Percentiles rank a stretch among this genome's conserved stretches.
Conservation (phyloP, 1,139 yeast species). For the Suhomyces kunorum region DNA sequence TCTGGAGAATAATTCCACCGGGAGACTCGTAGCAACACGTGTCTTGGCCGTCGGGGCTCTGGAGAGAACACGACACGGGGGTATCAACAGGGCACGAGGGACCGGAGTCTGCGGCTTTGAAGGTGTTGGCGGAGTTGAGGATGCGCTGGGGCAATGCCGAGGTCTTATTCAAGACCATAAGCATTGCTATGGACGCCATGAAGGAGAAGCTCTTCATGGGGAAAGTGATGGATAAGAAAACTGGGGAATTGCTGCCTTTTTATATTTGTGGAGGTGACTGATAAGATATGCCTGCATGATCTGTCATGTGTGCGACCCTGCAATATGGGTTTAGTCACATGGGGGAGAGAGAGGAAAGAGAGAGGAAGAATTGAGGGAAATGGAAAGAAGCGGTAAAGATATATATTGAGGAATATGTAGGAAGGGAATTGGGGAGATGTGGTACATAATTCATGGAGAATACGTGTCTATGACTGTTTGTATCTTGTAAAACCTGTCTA, state of each 20-base stretch:
- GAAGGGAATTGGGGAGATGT: too few species aligned
- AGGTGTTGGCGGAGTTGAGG: conserved; percentile 1
- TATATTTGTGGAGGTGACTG: too few species aligned
- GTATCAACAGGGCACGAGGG: conserved; percentile 59
- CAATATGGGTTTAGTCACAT: neutral
- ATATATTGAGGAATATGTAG: too few species aligned
- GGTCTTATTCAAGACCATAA: conserved; percentile 1
- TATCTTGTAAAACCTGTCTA: too few species aligned
- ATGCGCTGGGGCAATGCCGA: conserved; percentile 10
- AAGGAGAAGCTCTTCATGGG: conserved; percentile 1
- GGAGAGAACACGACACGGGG: conserved; percentile 60
- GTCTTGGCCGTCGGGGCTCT: conserved; percentile 34
- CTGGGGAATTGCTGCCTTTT: neutral
- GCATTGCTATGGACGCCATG: conserved; percentile 2
- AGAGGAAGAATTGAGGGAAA: too few species aligned
- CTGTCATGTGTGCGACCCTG: neutral
- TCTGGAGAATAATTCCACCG: conserved; percentile 79
- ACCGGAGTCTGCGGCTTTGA: neutral
- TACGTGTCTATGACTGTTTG: too few species aligned
- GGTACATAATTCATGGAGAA: too few species aligned
- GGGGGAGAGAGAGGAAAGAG: too few species aligned
- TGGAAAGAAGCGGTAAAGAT: too few species aligned
- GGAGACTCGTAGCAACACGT: conserved; percentile 88
- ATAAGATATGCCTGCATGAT: conserved; percentile 4
- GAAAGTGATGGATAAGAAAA: neutral